Percentiles rank a stretch among this genome's conserved stretches.
These are phyloP conservation scores for Juncus effusus DNA, from an alignment of 176 grass and related monocot genomes.

Conservation along the genomic window DNA sequence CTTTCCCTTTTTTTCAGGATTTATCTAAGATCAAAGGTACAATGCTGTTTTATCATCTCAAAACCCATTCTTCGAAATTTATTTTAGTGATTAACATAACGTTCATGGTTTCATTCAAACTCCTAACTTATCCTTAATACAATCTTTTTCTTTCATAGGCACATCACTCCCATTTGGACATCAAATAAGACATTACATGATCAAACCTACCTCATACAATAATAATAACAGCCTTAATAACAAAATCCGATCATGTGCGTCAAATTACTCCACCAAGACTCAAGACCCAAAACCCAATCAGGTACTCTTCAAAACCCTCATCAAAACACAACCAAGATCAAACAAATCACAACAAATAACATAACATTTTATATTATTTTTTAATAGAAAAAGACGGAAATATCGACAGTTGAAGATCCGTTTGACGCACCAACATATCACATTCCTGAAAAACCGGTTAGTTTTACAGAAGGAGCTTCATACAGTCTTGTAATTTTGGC, in stretches of 20 bases:
- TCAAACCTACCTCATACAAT: constrained; percentile 38
- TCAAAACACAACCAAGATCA: background rate
- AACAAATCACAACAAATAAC: background rate
- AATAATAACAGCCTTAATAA: constrained; percentile 30
- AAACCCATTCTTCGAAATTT: background rate
- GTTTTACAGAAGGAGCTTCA: constrained; percentile 85
- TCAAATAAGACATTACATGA: constrained; percentile 39
- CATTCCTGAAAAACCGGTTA: constrained; percentile 93
- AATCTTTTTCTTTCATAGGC: constrained; percentile 11
- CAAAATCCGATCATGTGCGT: constrained; percentile 49
- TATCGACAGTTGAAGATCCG: constrained; percentile 75
- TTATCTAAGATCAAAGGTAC: constrained; percentile 18
- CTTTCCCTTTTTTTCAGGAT: constrained; percentile 25
- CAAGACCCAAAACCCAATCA: constrained; percentile 63
- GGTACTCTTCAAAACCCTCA: constrained; percentile 34
- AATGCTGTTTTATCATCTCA: background rate
- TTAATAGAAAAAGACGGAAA: constrained; percentile 22
- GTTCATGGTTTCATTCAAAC: background rate
- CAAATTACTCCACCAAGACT: constrained; percentile 74
- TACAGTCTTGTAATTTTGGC: constrained; percentile 86
- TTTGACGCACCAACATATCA: constrained; percentile 91
- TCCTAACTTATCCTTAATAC: too few species aligned
- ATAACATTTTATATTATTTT: background rate
- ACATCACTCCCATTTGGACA: constrained; percentile 5
- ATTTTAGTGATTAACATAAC: background rate